These are phyloP conservation scores for Chlamydomonas schloesseri DNA, from an alignment of 139 green algal genomes.

Conservation along the genomic window DNA sequence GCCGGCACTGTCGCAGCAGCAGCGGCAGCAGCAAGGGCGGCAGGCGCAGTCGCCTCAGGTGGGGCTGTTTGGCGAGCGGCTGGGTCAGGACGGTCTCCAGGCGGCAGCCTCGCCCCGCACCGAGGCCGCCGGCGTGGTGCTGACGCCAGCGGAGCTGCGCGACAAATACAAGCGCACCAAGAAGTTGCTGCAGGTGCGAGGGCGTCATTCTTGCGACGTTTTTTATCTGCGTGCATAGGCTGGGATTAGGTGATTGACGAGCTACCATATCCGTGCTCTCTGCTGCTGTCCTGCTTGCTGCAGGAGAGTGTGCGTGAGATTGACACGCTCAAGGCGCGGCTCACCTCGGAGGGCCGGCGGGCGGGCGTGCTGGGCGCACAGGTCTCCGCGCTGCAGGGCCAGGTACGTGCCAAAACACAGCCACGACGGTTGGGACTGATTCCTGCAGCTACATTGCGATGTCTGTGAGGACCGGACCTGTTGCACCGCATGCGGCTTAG, in stretches of 20 bases:
- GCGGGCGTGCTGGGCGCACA: constrained; percentile 36
- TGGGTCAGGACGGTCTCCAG: background rate
- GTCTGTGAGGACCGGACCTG: too few relatives aligned
- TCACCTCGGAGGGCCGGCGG: constrained; percentile 23
- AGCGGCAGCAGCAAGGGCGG: background rate
- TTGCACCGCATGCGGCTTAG: too few relatives aligned
- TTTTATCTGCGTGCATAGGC: too few relatives aligned
- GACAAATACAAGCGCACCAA: constrained; percentile 29
- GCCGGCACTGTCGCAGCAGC: background rate
- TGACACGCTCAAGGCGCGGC: background rate
- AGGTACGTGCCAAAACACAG: background rate
- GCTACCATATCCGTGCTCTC: background rate
- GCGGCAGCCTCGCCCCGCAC: background rate
- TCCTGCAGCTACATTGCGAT: background rate
- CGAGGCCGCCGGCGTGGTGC: background rate
- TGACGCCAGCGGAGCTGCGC: background rate
- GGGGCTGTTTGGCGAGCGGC: too few relatives aligned
- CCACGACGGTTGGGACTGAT: too few relatives aligned
- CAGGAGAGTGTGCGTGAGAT: background rate
- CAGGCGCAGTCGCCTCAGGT: too few relatives aligned
- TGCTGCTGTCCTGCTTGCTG: too few relatives aligned
- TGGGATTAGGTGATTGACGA: background rate
- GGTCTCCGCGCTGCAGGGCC: constrained; percentile 26
- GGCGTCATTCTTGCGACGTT: too few relatives aligned
- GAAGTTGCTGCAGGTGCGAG: constrained; percentile 35